Base-by-base conservation (phyloP, 2,329 filamentous ascomycete species). In the Alternaria brassicicola region DNA sequence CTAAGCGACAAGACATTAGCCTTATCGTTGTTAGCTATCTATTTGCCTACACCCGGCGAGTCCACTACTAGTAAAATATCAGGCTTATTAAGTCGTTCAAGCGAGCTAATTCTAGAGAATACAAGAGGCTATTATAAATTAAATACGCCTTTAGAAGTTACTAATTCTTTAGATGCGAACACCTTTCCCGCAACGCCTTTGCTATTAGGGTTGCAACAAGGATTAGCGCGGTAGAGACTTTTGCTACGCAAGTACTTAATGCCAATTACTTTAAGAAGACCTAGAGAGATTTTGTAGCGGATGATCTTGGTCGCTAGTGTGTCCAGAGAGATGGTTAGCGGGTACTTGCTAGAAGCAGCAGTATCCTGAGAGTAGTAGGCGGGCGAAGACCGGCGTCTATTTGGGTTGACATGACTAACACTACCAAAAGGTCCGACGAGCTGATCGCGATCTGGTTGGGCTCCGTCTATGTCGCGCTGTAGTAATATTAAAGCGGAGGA, bases 51-150 rank as follows among this genome's bases (percentile, higher is more conserved):
- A 31, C 38, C 49, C 5, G 49, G 49, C 10, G 41, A 13, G 26
- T 53, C 41, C 19, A 53, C 51, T 6, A 87, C 59, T 0, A 84
- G 76, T 1, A 79, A 69, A 62, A 89, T 88, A 4, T 78, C 74
- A 64, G 84, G 81, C 39, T 78, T 75, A 17, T 79, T 60, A 3
- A 90, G 80, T 57, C 86, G 81, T 0, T 76, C 68, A 2, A 72
- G 65, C 0, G 86, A 85, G 0, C 88, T 87, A 28, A 89, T 82
- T 5, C 88, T 87, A 52, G 81, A 85, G 0, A 89, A 82, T 76
- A 86, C 84, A 4, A 90, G 82, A 3, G 90, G 72, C 72, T 89
- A 87, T 2, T 86, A 86, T 1, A 83, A 83, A 70, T 88, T 86
- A 72, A 85, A 89, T 1, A 84, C 82, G 4, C 87, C 87, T 3